A percentile compares a stretch with the other conserved stretches of the same genome.
Evolutionary conservation across 2,329 filamentous ascomycete genomes (phyloP).

Genomic region (Gyromitra esculenta): DNA sequence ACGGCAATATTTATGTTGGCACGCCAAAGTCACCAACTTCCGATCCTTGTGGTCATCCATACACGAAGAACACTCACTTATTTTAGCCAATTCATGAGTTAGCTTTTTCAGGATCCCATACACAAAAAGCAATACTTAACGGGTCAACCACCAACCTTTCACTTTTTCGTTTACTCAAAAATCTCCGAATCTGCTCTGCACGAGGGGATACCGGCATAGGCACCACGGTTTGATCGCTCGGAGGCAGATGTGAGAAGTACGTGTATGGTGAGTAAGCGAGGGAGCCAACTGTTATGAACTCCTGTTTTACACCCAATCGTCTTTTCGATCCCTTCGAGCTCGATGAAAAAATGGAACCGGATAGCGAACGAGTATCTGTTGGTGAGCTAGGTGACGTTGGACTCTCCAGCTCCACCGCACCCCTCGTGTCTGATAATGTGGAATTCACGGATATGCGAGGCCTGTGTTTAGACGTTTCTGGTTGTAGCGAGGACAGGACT

Average conservation of each 20-base stretch:
- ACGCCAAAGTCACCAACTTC: conserved; percentile 35
- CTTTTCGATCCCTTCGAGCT: conserved; percentile 10
- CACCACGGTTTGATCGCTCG: conserved; percentile 16
- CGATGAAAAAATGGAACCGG: conserved; percentile 1
- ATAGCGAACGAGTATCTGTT: background rate
- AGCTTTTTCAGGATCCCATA: background rate
- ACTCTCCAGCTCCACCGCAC: conserved; percentile 13
- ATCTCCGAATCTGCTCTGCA: conserved; percentile 42
- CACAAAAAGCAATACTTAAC: background rate
- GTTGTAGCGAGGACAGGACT: background rate
- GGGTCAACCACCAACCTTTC: conserved; percentile 33
- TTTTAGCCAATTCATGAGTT: background rate
- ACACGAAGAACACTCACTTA: conserved; percentile 50
- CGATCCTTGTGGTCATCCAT: conserved; percentile 41
- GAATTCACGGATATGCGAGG: conserved; percentile 15
- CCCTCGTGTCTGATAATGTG: background rate
- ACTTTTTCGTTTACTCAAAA: conserved; percentile 33
- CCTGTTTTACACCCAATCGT: background rate
- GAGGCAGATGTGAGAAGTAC: conserved; percentile 29
- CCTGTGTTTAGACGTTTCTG: background rate
- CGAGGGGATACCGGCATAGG: conserved; percentile 35
- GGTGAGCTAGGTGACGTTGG: conserved; percentile 7
- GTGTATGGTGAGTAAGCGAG: conserved; percentile 22
- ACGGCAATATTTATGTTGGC: conserved; percentile 45
- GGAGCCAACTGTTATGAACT: background rate